A percentile compares a stretch with the other conserved stretches of the same genome.
Conservation (phyloP, 2,329 filamentous ascomycete genomes). For the Aspergillus tamarii region DNA sequence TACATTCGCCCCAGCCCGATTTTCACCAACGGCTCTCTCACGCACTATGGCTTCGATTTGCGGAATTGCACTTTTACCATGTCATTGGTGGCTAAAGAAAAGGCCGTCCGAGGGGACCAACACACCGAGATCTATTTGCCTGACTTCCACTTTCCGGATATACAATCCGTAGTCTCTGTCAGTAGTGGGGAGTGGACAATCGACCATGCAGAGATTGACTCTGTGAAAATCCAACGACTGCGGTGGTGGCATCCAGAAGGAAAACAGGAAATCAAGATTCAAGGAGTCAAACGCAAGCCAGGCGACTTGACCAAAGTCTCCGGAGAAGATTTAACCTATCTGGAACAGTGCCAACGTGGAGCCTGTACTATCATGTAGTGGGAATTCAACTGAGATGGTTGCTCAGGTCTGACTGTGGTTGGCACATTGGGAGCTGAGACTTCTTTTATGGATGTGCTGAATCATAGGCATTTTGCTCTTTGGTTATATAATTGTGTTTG, state of each 20-base stretch:
- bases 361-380: constrained; percentile 56
- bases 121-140: constrained; percentile 87
- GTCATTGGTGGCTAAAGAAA: constrained; percentile 63
- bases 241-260: constrained; percentile 93
- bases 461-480: background rate
- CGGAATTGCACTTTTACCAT: constrained; percentile 77
- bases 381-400: background rate
- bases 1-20: constrained; percentile 86
- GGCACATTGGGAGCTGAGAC: background rate
- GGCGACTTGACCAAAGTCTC: constrained; percentile 48
- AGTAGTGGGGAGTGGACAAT: constrained; percentile 91
- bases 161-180: constrained; percentile 71
- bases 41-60: constrained; percentile 79
- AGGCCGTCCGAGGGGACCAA: constrained; percentile 61
- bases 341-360: constrained; percentile 63
- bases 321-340: constrained; percentile 75
- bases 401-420: background rate
- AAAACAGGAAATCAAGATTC: constrained; percentile 76
- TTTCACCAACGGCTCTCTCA: constrained; percentile 70
- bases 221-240: constrained; percentile 72
- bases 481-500: background rate
- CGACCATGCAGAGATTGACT: constrained; percentile 70
- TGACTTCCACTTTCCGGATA: constrained; percentile 86
- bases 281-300: constrained; percentile 68
- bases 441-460: background rate